phyloP scores from a whole-genome alignment of 306 rosid genomes.

The Cicer bijugum region DNA sequence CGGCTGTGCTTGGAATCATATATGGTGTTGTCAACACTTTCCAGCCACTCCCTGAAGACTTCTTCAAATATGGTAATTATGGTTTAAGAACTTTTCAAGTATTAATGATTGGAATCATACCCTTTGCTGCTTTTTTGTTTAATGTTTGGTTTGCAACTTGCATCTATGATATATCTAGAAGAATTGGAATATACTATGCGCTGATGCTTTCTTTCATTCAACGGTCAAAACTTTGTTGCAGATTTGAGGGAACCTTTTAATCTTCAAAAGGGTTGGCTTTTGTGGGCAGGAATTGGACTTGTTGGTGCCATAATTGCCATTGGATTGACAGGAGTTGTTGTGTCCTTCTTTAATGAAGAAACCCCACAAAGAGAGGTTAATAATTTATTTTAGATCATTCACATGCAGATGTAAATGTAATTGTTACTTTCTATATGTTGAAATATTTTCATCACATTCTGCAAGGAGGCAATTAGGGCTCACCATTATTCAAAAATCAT shows the following conservation, averaged over 20 bases:
- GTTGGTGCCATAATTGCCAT: slow-evolving; percentile 74
- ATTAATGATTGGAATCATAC: slow-evolving; percentile 10
- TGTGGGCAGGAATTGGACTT: slow-evolving; percentile 97
- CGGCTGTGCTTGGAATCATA: slow-evolving; percentile 74
- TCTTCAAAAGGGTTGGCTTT: slow-evolving; percentile 90
- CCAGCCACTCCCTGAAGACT: slow-evolving; percentile 79
- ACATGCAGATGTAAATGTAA: slow-evolving; percentile 25
- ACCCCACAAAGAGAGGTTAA: slow-evolving; percentile 84
- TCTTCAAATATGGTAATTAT: slow-evolving; percentile 80
- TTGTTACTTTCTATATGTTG: slow-evolving; percentile 34
- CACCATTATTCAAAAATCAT: slow-evolving; percentile 15
- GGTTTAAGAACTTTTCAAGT: slow-evolving; percentile 21
- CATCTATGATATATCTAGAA: slow-evolving; percentile 20
- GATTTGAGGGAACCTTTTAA: slow-evolving; percentile 81
- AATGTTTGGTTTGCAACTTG: slow-evolving; percentile 25
- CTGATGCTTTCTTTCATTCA: slow-evolving; percentile 20
- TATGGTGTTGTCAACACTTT: slow-evolving; percentile 65
- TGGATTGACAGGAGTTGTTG: slow-evolving; percentile 71
- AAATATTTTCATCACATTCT: slow-evolving; percentile 13
- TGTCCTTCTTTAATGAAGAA: slow-evolving; percentile 71
- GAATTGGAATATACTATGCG: slow-evolving; percentile 27
- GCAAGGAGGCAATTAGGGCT: slow-evolving; percentile 2
- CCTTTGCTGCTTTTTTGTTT: slow-evolving; percentile 34
- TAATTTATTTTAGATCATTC: slow-evolving; percentile 34
- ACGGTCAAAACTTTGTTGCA: slow-evolving; percentile 50